These are phyloP conservation scores for Trichoderma atroviride DNA, from an alignment of 2,329 filamentous ascomycete genomes.

Conservation along the genomic window DNA sequence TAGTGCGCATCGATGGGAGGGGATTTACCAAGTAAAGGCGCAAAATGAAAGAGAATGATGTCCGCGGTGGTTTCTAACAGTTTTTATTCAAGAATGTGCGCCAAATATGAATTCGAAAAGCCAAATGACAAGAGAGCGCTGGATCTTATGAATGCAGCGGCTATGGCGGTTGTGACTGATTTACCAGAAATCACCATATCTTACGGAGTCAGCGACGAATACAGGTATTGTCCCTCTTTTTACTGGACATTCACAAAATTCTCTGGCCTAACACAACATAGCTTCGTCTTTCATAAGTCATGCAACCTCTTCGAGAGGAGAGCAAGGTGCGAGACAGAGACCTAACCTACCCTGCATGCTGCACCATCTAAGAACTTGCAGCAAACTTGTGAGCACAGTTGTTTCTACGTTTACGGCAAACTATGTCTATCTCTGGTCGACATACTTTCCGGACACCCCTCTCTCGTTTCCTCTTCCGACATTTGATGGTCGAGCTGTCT, in stretches of 20 bases:
- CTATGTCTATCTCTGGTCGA: constrained; percentile 80
- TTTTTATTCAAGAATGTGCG: constrained; percentile 64
- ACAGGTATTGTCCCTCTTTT: constrained; percentile 55
- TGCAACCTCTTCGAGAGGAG: constrained; percentile 84
- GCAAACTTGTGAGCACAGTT: constrained; percentile 88
- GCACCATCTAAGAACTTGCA: constrained; percentile 41
- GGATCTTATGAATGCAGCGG: constrained; percentile 92
- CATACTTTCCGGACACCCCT: constrained; percentile 70
- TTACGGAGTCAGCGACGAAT: constrained; percentile 95
- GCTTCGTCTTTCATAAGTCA: constrained; percentile 86
- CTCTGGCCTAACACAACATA: constrained; percentile 39
- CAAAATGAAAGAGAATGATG: background rate
- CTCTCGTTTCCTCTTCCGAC: constrained; percentile 78
- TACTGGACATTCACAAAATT: background rate
- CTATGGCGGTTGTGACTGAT: constrained; percentile 80
- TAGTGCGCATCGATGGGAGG: constrained; percentile 89
- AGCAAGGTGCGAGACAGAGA: constrained; percentile 61
- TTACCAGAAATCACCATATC: constrained; percentile 83
- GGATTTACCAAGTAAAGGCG: constrained; percentile 85
- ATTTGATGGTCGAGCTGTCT: constrained; percentile 90
- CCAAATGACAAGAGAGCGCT: constrained; percentile 88
- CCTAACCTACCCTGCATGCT: background rate
- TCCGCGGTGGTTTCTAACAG: background rate
- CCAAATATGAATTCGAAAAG: constrained; percentile 83
- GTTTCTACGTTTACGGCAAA: constrained; percentile 93